These are phyloP conservation scores for Knufia fluminis DNA, from an alignment of 2,329 filamentous ascomycete species.

Conservation along the genomic window DNA sequence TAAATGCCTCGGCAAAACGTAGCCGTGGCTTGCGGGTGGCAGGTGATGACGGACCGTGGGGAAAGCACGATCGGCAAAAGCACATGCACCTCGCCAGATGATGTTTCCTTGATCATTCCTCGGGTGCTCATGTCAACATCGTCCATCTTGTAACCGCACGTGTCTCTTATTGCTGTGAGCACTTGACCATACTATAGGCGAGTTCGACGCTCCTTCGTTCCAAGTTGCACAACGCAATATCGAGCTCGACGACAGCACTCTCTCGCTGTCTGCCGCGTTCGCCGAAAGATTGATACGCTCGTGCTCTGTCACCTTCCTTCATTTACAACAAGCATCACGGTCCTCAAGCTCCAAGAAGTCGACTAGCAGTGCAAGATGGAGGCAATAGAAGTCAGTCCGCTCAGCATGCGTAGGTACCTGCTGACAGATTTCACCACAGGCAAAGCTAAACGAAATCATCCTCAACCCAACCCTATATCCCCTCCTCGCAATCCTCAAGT, in stretches of 20 bases:
- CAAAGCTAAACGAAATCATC: constrained; percentile 63
- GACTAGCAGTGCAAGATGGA: constrained; percentile 5
- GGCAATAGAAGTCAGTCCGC: constrained; percentile 6
- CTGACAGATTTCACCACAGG: constrained; percentile 36
- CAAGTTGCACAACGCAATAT: neutral
- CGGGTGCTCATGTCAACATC: constrained; percentile 1
- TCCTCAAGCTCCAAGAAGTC: too few species aligned
- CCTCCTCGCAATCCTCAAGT: constrained; percentile 76
- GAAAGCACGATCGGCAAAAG: neutral
- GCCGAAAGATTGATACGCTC: neutral
- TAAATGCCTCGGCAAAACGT: neutral
- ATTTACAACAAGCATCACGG: too few species aligned
- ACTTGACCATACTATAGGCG: neutral
- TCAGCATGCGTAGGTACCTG: neutral
- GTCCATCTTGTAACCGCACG: neutral
- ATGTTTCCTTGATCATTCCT: neutral
- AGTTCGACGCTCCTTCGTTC: neutral
- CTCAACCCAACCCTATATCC: constrained; percentile 81
- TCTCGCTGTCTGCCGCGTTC: neutral
- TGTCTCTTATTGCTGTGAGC: neutral
- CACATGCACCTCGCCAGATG: constrained; percentile 2
- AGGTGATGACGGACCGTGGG: neutral
- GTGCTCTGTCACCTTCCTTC: neutral
- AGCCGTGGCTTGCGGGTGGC: neutral
- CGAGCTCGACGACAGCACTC: neutral